A percentile compares a stretch with the other conserved stretches of the same genome.
Evolutionary conservation across 306 rosid genomes (phyloP).

Genomic region (Citrullus amarus): DNA sequence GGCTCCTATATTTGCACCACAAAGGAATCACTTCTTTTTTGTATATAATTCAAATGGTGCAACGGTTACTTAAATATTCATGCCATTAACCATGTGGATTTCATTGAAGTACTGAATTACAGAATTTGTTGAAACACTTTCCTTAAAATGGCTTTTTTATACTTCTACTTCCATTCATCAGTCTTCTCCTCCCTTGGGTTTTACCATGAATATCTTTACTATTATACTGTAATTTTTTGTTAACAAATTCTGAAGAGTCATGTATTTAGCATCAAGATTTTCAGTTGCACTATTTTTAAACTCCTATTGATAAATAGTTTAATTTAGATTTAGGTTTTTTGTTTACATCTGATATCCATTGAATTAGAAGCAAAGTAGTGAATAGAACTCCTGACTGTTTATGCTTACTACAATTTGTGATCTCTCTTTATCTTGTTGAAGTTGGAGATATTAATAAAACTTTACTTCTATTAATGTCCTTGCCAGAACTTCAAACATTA

Average conservation of each 20-base stretch:
- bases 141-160: not conserved
- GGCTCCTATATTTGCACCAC: slow-evolving; percentile 12
- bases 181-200: not conserved
- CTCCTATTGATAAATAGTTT: not conserved
- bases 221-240: not conserved
- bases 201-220: not conserved
- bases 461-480: not conserved
- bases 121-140: not conserved
- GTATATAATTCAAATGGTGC: not conserved
- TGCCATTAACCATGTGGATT: slow-evolving; percentile 5
- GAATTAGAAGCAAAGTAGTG: not conserved
- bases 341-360: not conserved
- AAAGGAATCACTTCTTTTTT: not conserved
- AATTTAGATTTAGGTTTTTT: not conserved
- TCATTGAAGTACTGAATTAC: slow-evolving; percentile 5
- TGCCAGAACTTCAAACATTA: not conserved
- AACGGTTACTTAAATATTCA: slow-evolving; percentile 7
- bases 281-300: not conserved
- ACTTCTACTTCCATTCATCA: not conserved
- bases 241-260: not conserved
- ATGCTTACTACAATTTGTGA: not conserved
- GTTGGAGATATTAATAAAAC: not conserved
- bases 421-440: not conserved
- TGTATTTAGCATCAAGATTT: not conserved
- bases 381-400: not conserved